phyloP scores from a whole-genome alignment of 73 alveolate species.

The Symbiodinium natans region DNA sequence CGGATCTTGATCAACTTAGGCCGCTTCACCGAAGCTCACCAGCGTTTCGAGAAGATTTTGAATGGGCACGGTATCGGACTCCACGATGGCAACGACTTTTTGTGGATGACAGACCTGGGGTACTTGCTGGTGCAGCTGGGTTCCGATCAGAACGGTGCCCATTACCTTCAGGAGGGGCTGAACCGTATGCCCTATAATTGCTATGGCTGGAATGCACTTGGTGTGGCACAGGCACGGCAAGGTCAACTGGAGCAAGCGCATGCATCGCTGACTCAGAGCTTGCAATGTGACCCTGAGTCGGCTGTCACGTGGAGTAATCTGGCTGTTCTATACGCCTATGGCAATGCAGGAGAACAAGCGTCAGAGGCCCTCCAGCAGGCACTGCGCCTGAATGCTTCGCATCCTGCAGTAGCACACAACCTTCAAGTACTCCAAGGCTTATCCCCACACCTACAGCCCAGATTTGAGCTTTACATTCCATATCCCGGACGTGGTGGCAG shows the following conservation, averaged over 20 bases:
- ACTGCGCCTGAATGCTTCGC: conserved; percentile 56
- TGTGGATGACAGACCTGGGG: conserved; percentile 93
- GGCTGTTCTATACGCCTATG: conserved; percentile 51
- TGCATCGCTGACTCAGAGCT: conserved; percentile 41
- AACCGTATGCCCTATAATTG: conserved; percentile 90
- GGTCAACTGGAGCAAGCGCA: conserved; percentile 54
- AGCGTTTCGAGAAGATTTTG: conserved; percentile 77
- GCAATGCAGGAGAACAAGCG: conserved; percentile 75
- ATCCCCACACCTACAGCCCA: not conserved
- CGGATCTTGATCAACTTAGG: conserved; percentile 81
- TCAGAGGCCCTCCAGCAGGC: conserved; percentile 43
- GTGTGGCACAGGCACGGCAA: conserved; percentile 91
- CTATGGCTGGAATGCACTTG: conserved; percentile 93
- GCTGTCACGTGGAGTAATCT: conserved; percentile 58
- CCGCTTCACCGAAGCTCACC: conserved; percentile 78
- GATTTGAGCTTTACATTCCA: conserved; percentile 64
- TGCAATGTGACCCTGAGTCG: conserved; percentile 29
- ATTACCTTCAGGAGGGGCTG: conserved; percentile 69
- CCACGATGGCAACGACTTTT: conserved; percentile 93
- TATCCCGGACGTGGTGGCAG: conserved; percentile 77
- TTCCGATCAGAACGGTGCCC: conserved; percentile 41
- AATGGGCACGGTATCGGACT: conserved; percentile 91
- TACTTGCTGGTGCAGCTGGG: conserved; percentile 79
- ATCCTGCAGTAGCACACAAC: conserved; percentile 66
- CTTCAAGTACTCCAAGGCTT: conserved; percentile 4